Evolutionary conservation across 495 filamentous ascomycete species (phyloP).

Genomic region (Aspergillus panamensis): DNA sequence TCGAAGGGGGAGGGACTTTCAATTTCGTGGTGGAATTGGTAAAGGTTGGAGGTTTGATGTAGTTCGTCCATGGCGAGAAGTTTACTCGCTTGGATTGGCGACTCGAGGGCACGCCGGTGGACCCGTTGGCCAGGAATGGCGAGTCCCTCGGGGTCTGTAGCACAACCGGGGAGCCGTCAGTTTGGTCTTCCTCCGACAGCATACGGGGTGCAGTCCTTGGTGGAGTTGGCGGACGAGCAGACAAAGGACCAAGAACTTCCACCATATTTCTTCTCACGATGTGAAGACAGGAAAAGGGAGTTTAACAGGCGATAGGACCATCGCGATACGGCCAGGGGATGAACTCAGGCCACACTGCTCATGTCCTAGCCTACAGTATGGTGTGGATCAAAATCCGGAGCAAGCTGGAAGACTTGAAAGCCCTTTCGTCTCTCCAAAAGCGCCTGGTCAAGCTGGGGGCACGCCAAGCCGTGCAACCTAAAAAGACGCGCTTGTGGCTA

Average conservation of each 20-base stretch:
- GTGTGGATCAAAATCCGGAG: neutral
- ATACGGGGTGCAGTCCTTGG: conserved; percentile 54
- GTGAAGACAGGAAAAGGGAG: conserved; percentile 18
- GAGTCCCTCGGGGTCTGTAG: conserved; percentile 50
- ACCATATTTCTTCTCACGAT: conserved; percentile 43
- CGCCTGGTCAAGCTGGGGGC: conserved; percentile 9
- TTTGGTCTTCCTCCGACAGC: conserved; percentile 26
- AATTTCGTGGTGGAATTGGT: conserved; percentile 42
- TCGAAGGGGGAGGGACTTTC: conserved; percentile 54
- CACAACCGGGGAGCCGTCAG: conserved; percentile 31
- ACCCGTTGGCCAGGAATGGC: conserved; percentile 41
- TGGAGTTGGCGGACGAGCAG: conserved; percentile 58
- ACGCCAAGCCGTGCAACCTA: conserved; percentile 23
- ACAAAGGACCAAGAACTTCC: conserved; percentile 47
- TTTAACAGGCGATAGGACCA: conserved; percentile 27
- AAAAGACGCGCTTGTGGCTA: conserved; percentile 39
- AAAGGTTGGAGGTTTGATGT: conserved; percentile 57
- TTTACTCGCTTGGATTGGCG: conserved; percentile 65
- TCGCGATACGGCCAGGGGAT: conserved; percentile 28
- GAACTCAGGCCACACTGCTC: conserved; percentile 21
- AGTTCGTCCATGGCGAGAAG: conserved; percentile 70
- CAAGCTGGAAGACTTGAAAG: conserved; percentile 7
- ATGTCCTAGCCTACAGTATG: conserved; percentile 12
- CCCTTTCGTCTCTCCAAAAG: conserved; percentile 6
- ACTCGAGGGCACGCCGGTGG: conserved; percentile 34